Percentiles rank a stretch among this genome's conserved stretches.
These are phyloP conservation scores for Irpex sp. DNA, from an alignment of 1,284 basidiomycete genomes.

Conservation along the genomic window DNA sequence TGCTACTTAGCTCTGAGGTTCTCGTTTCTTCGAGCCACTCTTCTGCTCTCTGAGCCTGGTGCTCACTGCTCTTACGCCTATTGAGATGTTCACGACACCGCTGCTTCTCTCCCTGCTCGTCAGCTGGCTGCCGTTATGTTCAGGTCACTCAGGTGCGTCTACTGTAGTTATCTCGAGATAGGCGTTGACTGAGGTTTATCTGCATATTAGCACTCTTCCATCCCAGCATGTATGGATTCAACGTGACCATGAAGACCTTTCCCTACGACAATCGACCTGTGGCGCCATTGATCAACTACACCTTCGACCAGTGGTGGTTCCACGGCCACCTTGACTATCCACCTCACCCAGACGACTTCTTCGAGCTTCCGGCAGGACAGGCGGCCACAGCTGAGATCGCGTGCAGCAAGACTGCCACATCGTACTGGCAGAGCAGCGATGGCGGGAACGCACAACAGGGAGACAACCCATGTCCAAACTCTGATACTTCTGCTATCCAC, in stretches of 20 bases:
- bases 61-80: background rate
- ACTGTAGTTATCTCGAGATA: background rate
- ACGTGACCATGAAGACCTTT: conserved; percentile 48
- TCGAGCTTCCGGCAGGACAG: conserved; percentile 55
- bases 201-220: conserved; percentile 29
- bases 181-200: background rate
- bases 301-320: conserved; percentile 73
- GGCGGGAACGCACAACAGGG: conserved; percentile 47
- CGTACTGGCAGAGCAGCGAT: conserved; percentile 47
- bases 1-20: background rate
- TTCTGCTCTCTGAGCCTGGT: background rate
- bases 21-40: background rate
- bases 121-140: background rate
- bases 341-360: conserved; percentile 52
- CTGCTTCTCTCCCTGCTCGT: background rate
- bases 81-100: background rate
- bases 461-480: conserved; percentile 49
- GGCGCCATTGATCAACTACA: conserved; percentile 34
- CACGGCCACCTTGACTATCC: conserved; percentile 60
- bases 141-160: conserved; percentile 16
- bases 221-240: conserved; percentile 48
- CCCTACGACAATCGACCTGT: conserved; percentile 41
- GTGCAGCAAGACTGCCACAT: conserved; percentile 57
- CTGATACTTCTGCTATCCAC: conserved; percentile 45
- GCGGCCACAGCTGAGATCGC: conserved; percentile 51